Evolutionary conservation across 345 rosid species (phyloP), one percentile per base, ranked within the genome.

Genomic region (Conringia planisiliqua): DNA sequence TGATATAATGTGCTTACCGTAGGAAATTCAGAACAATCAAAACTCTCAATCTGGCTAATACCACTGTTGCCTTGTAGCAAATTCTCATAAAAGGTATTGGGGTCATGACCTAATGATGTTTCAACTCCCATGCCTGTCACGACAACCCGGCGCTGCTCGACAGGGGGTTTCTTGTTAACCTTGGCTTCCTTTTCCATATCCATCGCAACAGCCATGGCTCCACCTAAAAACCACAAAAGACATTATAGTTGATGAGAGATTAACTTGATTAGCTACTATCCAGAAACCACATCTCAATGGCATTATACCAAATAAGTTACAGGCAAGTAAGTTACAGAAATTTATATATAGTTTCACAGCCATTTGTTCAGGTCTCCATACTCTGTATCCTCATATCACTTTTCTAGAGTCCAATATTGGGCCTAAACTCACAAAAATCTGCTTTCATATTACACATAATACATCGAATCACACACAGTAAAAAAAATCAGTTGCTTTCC

Each of bases 111-210:
- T 68, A 94, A 84, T 12, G 97, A 85, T n/a, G 95, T 78, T 62
- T 81, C 93, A 55, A 91, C 86, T 42, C 98, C 96, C 98, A 91
- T 87, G 54, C 98, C 98, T 17, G 98, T 94, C 74, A 94, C 96
- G 55, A 94, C 98, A 44, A 94, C 98, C 18, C 90, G 83, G 44
- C 95, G 88, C 62, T 91, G 90, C 86, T 84, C 86, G 17, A 32
- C 82, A 30, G 73, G 72, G 2, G 93, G 92, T 73, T 85, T 93
- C 79, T 85, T 86, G 79, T 85, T 83, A 47, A 78, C 77, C 24
- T 54, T 58, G n/a, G 78, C 81, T 67, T 86, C 90, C 74, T 79
- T 80, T 26, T 85, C 77, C 70, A 87, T 87, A 80, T 86, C 89
- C 79, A 86, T 81, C 0, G 89, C 88, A 66, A 88, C 81, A 10